phyloP scores from a whole-genome alignment of 1,284 basidiomycete genomes.

The Abortiporus biennis region DNA sequence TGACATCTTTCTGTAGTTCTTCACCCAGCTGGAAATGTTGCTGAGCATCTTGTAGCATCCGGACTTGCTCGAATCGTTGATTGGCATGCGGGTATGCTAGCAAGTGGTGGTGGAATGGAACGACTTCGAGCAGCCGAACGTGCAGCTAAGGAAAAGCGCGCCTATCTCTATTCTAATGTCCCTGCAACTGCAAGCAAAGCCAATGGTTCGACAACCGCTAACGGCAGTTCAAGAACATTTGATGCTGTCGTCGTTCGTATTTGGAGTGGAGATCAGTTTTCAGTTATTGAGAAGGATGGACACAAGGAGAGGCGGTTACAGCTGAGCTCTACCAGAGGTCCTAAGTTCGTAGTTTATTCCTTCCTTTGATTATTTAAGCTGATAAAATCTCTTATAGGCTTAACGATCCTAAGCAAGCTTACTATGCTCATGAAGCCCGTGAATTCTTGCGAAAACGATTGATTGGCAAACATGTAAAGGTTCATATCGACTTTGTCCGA shows the following conservation, averaged over 20 bases:
- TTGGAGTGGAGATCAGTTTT: slow-evolving; percentile 92
- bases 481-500: slow-evolving; percentile 83
- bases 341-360: slow-evolving; percentile 52
- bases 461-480: slow-evolving; percentile 86
- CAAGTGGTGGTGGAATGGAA: slow-evolving; percentile 77
- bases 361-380: no score
- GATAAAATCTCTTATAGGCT: slow-evolving; percentile 38
- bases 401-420: slow-evolving; percentile 83
- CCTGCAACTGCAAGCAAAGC: slow-evolving; percentile 34
- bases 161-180: slow-evolving; percentile 71
- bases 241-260: slow-evolving; percentile 84
- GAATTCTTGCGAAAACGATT: slow-evolving; percentile 89
- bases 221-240: slow-evolving; percentile 47
- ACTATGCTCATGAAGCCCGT: slow-evolving; percentile 87
- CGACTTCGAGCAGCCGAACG: slow-evolving; percentile 82
- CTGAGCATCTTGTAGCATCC: slow-evolving; percentile 79
- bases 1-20: slow-evolving; percentile 41
- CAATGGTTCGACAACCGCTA: slow-evolving; percentile 33
- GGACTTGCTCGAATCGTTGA: slow-evolving; percentile 92
- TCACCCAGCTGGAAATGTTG: slow-evolving; percentile 93
- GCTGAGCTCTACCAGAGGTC: slow-evolving; percentile 85
- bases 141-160: slow-evolving; percentile 77
- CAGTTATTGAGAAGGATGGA: slow-evolving; percentile 69
- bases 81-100: slow-evolving; percentile 96
- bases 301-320: slow-evolving; percentile 82